phyloP scores from a whole-genome alignment of 176 grass and related monocot genomes.

The Metroxylon sagu region DNA sequence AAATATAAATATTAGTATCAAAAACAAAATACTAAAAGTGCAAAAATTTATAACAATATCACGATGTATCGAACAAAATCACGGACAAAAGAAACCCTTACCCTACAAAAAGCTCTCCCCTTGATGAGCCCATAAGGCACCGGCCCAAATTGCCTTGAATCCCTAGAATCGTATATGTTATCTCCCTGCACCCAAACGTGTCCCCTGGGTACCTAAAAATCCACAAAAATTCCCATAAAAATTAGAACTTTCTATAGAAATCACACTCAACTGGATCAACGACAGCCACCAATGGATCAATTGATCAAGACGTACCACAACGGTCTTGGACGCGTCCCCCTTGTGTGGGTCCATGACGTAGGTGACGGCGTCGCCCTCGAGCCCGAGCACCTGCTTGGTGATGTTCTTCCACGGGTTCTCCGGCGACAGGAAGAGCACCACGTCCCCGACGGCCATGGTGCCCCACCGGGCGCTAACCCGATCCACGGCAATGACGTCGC shows the following conservation, averaged over 20 bases:
- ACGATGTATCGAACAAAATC: background rate
- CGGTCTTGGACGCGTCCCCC: conserved; percentile 35
- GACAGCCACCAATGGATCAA: background rate
- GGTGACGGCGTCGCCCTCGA: conserved; percentile 53
- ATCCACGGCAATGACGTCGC: conserved; percentile 60
- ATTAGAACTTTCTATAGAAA: background rate
- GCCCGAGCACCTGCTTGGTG: conserved; percentile 54
- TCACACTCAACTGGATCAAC: background rate
- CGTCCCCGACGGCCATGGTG: conserved; percentile 38
- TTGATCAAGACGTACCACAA: conserved; percentile 33
- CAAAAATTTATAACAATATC: background rate
- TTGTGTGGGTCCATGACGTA: conserved; percentile 46
- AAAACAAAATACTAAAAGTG: background rate
- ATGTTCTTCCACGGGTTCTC: conserved; percentile 58
- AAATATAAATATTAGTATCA: too few species aligned
- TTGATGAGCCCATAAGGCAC: conserved; percentile 63
- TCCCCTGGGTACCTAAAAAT: conserved; percentile 55
- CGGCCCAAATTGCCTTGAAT: conserved; percentile 74
- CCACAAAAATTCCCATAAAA: background rate
- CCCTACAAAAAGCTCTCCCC: conserved; percentile 57
- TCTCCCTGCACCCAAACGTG: conserved; percentile 95
- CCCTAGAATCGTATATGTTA: conserved; percentile 54
- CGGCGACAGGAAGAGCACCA: conserved; percentile 59
- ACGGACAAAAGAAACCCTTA: conserved; percentile 20
- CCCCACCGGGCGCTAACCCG: conserved; percentile 29